A percentile compares a stretch with the other conserved stretches of the same genome.
phyloP scores from a whole-genome alignment of 148 eudicot genomes.

The Polygonum aviculare region DNA sequence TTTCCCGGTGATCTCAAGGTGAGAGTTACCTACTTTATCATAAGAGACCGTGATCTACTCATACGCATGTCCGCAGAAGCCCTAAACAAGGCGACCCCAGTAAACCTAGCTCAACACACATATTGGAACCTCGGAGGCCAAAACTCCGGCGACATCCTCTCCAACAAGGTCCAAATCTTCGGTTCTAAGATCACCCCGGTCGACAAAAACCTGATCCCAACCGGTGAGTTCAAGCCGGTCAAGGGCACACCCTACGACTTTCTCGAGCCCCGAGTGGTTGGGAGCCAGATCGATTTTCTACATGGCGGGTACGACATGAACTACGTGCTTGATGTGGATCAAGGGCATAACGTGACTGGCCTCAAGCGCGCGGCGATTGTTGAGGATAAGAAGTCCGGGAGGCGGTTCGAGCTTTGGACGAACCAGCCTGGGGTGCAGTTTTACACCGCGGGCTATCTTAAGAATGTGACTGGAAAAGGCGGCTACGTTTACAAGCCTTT shows the following conservation, averaged over 20 bases:
- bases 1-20: conserved; percentile 66
- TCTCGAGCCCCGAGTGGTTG: conserved; percentile 36
- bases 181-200: conserved; percentile 63
- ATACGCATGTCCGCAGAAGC: conserved; percentile 55
- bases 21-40: conserved; percentile 36
- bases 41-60: conserved; percentile 18
- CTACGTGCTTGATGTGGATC: conserved; percentile 37
- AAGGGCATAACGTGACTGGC: background rate
- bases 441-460: conserved; percentile 46
- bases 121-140: conserved; percentile 93
- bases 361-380: conserved; percentile 49
- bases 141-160: conserved; percentile 48
- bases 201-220: conserved; percentile 55
- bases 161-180: conserved; percentile 45
- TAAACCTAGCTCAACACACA: conserved; percentile 71
- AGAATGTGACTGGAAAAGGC: conserved; percentile 36
- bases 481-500: conserved; percentile 32
- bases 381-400: conserved; percentile 34
- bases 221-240: conserved; percentile 49
- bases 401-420: conserved; percentile 45
- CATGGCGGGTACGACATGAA: conserved; percentile 60
- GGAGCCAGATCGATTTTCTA: conserved; percentile 38
- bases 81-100: conserved; percentile 71
- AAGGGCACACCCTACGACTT: conserved; percentile 67
- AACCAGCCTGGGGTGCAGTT: conserved; percentile 72